A percentile compares a stretch with the other conserved stretches of the same genome.
phyloP scores from a whole-genome alignment of 108 stramenopile species.

The Discostella stelligeroides region DNA sequence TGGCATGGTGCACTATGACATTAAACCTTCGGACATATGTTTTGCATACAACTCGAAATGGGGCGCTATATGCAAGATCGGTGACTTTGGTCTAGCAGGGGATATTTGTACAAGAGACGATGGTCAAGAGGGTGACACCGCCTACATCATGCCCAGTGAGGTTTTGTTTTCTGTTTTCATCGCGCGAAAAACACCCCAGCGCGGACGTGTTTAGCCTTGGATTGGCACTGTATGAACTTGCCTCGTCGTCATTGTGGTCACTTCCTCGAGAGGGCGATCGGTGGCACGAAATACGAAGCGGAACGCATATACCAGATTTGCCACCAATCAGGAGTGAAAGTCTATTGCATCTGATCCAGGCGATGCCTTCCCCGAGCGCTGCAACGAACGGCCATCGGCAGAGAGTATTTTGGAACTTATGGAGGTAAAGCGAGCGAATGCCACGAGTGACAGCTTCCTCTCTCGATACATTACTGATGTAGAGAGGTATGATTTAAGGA shows the following conservation, averaged over 20 bases:
- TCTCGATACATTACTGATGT: slow-evolving; percentile 75
- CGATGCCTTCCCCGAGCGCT: slow-evolving; percentile 57
- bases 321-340: slow-evolving; percentile 54
- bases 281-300: slow-evolving; percentile 74
- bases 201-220: slow-evolving; percentile 87
- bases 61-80: slow-evolving; percentile 86
- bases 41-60: slow-evolving; percentile 59
- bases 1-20: slow-evolving; percentile 82
- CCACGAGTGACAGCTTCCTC: slow-evolving; percentile 59
- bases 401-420: slow-evolving; percentile 57
- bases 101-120: slow-evolving; percentile 74
- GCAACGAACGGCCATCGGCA: slow-evolving; percentile 59
- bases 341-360: slow-evolving; percentile 55
- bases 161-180: slow-evolving; percentile 55
- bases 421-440: slow-evolving; percentile 47
- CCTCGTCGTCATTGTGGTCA: slow-evolving; percentile 48
- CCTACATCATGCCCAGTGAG: slow-evolving; percentile 80
- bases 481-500: slow-evolving; percentile 54
- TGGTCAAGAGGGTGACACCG: slow-evolving; percentile 85
- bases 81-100: slow-evolving; percentile 85
- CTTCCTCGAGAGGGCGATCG: slow-evolving; percentile 72
- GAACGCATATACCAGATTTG: slow-evolving; percentile 49
- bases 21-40: slow-evolving; percentile 87
- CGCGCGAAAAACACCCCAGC: slow-evolving; percentile 59
- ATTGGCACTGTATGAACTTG: slow-evolving; percentile 76